These are phyloP conservation scores for Dichomitus squalens DNA, from an alignment of 1,284 basidiomycete genomes.

Conservation along the genomic window DNA sequence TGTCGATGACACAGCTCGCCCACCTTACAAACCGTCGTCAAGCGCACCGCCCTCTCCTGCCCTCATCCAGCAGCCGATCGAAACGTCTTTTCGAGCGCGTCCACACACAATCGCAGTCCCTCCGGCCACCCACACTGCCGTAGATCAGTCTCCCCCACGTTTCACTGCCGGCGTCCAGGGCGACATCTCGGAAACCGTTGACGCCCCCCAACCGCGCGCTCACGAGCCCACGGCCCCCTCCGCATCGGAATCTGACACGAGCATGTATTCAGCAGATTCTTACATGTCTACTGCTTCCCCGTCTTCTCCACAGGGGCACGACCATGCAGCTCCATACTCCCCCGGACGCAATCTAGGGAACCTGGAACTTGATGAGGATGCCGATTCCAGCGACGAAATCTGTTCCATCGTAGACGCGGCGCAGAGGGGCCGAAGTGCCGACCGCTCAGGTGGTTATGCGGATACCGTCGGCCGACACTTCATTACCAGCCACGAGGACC, in stretches of 20 bases:
- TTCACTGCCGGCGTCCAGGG: neutral
- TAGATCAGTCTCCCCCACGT: no score
- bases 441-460: neutral
- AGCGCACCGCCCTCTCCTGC: no score
- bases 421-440: neutral
- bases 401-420: slow-evolving; percentile 28
- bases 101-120: no score
- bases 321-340: neutral
- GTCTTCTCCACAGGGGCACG: neutral
- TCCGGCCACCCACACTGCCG: no score
- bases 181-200: neutral
- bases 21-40: no score
- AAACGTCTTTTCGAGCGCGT: no score
- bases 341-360: slow-evolving; percentile 18
- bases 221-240: neutral
- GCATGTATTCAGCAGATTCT: slow-evolving; percentile 27
- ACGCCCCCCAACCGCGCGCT: neutral
- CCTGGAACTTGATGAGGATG: slow-evolving; percentile 25
- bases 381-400: slow-evolving; percentile 31
- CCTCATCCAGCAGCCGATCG: no score
- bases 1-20: no score
- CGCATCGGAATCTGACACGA: slow-evolving; percentile 22
- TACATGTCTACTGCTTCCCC: neutral
- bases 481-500: no score
- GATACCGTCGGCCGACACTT: no score